These are phyloP conservation scores for Penicillium cosmopolitanum DNA, from an alignment of 495 filamentous ascomycete genomes.

Conservation along the genomic window DNA sequence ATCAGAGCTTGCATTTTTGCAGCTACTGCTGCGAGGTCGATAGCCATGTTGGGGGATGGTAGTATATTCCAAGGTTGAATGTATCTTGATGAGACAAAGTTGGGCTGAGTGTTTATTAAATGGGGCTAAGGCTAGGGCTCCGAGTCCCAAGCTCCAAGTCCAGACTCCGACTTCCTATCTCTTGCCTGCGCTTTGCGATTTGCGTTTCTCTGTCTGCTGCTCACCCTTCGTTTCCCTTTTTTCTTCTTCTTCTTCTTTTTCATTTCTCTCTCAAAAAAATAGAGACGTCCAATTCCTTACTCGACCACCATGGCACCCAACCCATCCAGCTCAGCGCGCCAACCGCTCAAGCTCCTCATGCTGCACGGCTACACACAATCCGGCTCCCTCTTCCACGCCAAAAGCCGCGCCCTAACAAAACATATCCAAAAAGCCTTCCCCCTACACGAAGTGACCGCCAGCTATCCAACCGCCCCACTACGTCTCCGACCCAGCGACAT, in stretches of 20 bases:
- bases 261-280: neutral
- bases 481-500: conserved; percentile 69
- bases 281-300: too few relatives aligned
- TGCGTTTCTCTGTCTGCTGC: neutral
- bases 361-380: conserved; percentile 86
- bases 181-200: neutral
- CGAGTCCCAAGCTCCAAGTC: too few relatives aligned
- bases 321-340: conserved; percentile 22
- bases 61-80: neutral
- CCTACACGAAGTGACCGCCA: conserved; percentile 53
- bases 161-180: neutral
- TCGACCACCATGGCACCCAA: conserved; percentile 33
- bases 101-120: neutral
- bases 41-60: neutral
- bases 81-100: neutral
- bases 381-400: conserved; percentile 81
- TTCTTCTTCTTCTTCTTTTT: conserved; percentile 1
- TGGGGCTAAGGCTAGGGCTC: too few relatives aligned
- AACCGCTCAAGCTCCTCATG: conserved; percentile 59
- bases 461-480: conserved; percentile 57
- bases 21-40: conserved; percentile 24
- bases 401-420: conserved; percentile 86
- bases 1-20: conserved; percentile 33
- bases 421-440: conserved; percentile 73
- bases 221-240: neutral